These are phyloP conservation scores for Wickerhamomyces subpelliculosus DNA, from an alignment of 805 yeast genomes.

Conservation along the genomic window DNA sequence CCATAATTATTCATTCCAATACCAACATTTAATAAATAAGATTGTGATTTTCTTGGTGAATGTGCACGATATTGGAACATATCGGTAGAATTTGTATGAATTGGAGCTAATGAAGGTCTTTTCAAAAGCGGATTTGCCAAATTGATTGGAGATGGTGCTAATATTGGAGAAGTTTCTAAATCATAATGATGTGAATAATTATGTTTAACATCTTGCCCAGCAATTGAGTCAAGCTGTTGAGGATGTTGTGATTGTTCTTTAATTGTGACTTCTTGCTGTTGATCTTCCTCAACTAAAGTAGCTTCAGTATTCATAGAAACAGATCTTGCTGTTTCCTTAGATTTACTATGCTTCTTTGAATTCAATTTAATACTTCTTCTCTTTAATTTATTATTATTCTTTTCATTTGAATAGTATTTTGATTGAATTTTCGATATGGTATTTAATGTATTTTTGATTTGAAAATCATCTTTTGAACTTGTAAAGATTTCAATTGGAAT, in stretches of 20 bases:
- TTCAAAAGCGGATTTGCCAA: neutral
- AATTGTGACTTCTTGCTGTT: neutral
- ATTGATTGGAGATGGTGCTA: neutral
- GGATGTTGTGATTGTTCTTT: neutral
- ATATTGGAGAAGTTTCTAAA: too few species aligned
- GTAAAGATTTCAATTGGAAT: slow-evolving; percentile 19
- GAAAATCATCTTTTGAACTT: slow-evolving; percentile 1
- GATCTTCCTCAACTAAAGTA: slow-evolving; percentile 13
- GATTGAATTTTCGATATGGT: slow-evolving; percentile 20
- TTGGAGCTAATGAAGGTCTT: slow-evolving; percentile 10
- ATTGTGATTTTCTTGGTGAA: slow-evolving; percentile 21
- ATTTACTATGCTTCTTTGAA: slow-evolving; percentile 3
- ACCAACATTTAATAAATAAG: slow-evolving; percentile 15
- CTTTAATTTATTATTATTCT: slow-evolving; percentile 11
- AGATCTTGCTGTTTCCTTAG: slow-evolving; percentile 3
- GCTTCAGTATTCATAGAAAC: slow-evolving; percentile 14
- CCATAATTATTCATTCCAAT: slow-evolving; percentile 9
- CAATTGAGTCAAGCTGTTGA: neutral
- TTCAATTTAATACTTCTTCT: slow-evolving; percentile 18
- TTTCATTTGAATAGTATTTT: slow-evolving; percentile 18
- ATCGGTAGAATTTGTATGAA: slow-evolving; percentile 9
- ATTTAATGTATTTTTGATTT: slow-evolving; percentile 14
- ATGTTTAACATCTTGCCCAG: too few species aligned
- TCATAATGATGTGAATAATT: too few species aligned
- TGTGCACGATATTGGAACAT: slow-evolving; percentile 3